phyloP scores from a whole-genome alignment of 2,329 filamentous ascomycete genomes.

The Paraphaeosphaeria minitans region DNA sequence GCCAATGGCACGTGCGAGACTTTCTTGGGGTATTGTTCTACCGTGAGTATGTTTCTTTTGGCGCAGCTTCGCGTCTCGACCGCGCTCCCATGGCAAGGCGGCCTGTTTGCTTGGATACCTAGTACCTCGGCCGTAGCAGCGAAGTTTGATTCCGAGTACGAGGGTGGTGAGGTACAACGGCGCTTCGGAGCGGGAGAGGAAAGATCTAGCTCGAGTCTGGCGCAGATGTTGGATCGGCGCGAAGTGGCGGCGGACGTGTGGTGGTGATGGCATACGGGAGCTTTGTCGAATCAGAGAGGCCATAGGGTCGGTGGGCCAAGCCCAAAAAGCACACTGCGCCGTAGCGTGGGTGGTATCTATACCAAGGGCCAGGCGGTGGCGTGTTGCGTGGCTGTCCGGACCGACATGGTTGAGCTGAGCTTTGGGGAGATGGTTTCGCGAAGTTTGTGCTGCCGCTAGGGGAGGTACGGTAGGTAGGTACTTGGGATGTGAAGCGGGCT shows the following conservation, averaged over 20 bases:
- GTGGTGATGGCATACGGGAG: background rate
- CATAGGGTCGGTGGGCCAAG: background rate
- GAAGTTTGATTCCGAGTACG: background rate
- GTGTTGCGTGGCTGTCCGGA: background rate
- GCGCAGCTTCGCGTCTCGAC: background rate
- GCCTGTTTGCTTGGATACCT: background rate
- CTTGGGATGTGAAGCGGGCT: background rate
- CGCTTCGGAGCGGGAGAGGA: background rate
- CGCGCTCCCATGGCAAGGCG: background rate
- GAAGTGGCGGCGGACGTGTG: background rate
- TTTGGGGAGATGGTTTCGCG: background rate
- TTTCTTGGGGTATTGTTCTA: background rate
- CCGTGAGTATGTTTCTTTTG: background rate
- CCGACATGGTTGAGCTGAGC: background rate
- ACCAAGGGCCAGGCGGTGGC: background rate
- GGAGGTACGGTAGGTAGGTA: no score
- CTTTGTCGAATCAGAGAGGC: background rate
- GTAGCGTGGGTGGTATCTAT: conserved; percentile 1
- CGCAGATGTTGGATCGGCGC: background rate
- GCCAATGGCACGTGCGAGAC: background rate
- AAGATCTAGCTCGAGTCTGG: background rate
- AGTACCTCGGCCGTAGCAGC: background rate
- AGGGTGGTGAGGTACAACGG: background rate
- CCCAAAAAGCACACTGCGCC: background rate
- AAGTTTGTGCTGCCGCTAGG: background rate